Conservation (phyloP, 495 filamentous ascomycete species). For the Penicillium coffeae region DNA sequence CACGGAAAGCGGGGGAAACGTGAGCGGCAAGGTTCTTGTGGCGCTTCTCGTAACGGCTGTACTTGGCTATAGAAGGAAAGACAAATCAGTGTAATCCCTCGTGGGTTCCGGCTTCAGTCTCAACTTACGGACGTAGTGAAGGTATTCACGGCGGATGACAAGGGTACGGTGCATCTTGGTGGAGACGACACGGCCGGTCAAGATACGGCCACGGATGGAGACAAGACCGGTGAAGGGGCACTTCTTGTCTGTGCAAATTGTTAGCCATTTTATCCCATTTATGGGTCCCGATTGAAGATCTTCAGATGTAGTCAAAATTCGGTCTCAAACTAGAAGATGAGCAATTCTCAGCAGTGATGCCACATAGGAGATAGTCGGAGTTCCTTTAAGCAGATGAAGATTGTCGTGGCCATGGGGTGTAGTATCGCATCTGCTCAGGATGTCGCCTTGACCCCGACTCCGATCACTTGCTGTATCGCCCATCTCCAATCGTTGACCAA, state of each 20-base stretch:
- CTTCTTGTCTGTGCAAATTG: constrained; percentile 82
- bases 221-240: constrained; percentile 98
- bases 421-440: background rate
- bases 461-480: constrained; percentile 6
- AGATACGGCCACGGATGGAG: constrained; percentile 99
- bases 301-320: background rate
- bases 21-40: constrained; percentile 99
- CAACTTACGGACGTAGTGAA: constrained; percentile 94
- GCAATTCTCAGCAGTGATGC: too few relatives aligned
- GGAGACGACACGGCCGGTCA: constrained; percentile 96
- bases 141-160: constrained; percentile 99
- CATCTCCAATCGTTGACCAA: constrained; percentile 21
- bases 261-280: constrained; percentile 19
- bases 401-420: too few relatives aligned
- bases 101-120: too few relatives aligned
- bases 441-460: background rate
- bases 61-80: constrained; percentile 61
- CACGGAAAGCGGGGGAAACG: constrained; percentile 99
- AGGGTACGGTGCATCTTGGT: constrained; percentile 99
- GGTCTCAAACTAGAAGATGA: constrained; percentile 7
- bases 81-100: too few relatives aligned
- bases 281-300: constrained; percentile 10
- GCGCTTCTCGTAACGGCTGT: constrained; percentile 98
- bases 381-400: too few relatives aligned
- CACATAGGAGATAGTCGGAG: too few relatives aligned